Base-by-base conservation (phyloP, 495 filamentous ascomycete species). In the Penicillium chermesinum region DNA sequence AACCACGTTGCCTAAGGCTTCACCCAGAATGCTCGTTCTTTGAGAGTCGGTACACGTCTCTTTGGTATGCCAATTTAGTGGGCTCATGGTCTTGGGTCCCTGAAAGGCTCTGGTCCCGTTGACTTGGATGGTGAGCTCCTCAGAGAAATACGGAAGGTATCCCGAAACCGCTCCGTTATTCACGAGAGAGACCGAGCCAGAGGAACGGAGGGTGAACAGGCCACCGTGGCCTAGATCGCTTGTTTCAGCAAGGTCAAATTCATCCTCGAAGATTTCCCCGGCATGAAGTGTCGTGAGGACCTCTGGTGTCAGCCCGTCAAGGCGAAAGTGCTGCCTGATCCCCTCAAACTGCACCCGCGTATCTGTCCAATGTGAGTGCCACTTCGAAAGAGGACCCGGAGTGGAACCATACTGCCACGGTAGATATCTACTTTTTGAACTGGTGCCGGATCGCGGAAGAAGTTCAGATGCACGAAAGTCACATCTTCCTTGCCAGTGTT, bases 381-480 rank as follows among this genome's bases (percentile, higher is more conserved):
- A 39, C 15, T 55, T 8, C n/a, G 10, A 20, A 4, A 13, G 20
- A 25, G 70, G 10, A 7, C 19, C 2, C 65, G 55, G 2, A n/a
- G 18, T 25, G 69, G 15, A 7, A 18, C 2, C 65, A 55, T 70
- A 77, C 78, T 62, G 42, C 74, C 65, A 43, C 73, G 67, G 61
- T 66, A 82, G 35, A 85, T 66, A 13, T 59, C 57, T 27, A 83
- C 73, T 71, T 85, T 85, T 68, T 85, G 72, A 5, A 84, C 77
- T 0, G 81, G 72, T 7, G 68, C 66, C 20, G 59, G 59, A 46
- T 84, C 81, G 15, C 80, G 63, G 65, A 86, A 77, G 46, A 80
- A 81, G 41, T 83, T 83, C 21, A 77, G 71, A 57, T 79, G 81
- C 47, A 86, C 69, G 37, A 85, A 63, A 49, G 77, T 81, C 21